phyloP scores from a whole-genome alignment of 228 moss, liverwort and hornwort species.

The Sphagnum magellanicum region DNA sequence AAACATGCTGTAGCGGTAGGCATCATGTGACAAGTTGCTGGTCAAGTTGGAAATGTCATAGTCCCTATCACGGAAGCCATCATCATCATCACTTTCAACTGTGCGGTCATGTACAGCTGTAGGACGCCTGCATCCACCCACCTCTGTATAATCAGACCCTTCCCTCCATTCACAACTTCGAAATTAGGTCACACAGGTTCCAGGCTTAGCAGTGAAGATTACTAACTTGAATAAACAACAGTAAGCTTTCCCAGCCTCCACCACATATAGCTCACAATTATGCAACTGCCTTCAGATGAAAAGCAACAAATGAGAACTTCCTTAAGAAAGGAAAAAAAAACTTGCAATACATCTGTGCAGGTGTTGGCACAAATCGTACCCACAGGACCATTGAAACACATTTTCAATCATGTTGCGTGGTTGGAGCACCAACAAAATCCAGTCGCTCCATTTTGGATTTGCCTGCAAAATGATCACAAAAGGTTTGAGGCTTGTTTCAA shows the following conservation, averaged over 20 bases:
- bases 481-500: no score
- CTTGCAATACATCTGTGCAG: background rate
- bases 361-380: conserved; percentile 12
- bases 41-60: conserved; percentile 56
- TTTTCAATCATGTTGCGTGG: conserved; percentile 41
- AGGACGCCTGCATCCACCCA: conserved; percentile 33
- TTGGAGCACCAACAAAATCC: conserved; percentile 29
- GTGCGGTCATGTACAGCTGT: conserved; percentile 41
- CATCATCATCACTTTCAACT: conserved; percentile 56
- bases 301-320: no score
- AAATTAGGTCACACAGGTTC: background rate
- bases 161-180: background rate
- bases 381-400: conserved; percentile 47
- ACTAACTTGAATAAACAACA: no score
- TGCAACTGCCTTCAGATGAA: no score
- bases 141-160: background rate
- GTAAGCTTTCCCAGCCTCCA: no score
- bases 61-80: conserved; percentile 39
- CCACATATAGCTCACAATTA: no score
- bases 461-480: conserved; percentile 16
- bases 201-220: no score
- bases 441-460: conserved; percentile 34
- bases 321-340: no score
- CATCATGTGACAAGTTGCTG: conserved; percentile 40
- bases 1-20: conserved; percentile 54